A percentile compares a stretch with the other conserved stretches of the same genome.
Conservation (phyloP, 2,329 filamentous ascomycete species). For the Immersiporthe knoxdaviesiana region DNA sequence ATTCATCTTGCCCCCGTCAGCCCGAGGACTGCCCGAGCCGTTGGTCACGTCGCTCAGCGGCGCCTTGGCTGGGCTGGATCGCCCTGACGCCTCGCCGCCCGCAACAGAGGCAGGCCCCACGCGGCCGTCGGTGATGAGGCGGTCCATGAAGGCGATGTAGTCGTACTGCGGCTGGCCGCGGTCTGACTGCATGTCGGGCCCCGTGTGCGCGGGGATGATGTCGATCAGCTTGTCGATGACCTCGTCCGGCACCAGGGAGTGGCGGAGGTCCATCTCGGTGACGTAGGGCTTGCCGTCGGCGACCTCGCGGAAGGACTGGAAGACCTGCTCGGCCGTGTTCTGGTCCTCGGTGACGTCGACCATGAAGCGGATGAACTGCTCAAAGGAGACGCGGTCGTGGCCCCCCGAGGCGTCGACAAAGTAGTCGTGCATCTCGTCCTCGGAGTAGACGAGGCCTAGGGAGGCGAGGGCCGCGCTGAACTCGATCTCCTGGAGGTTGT, state of each 20-base stretch:
- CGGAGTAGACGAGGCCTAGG: conserved; percentile 91
- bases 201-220: conserved; percentile 82
- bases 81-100: conserved; percentile 26
- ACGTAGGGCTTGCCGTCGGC: conserved; percentile 99
- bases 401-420: conserved; percentile 86
- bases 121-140: conserved; percentile 61
- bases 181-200: conserved; percentile 85
- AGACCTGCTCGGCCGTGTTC: conserved; percentile 97
- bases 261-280: conserved; percentile 93
- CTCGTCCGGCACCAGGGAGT: conserved; percentile 94
- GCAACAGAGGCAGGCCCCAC: conserved; percentile 21
- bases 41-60: conserved; percentile 32
- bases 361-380: conserved; percentile 99
- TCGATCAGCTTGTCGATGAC: conserved; percentile 90
- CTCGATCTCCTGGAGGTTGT: conserved; percentile 88
- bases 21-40: conserved; percentile 40
- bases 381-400: conserved; percentile 83
- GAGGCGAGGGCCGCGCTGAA: conserved; percentile 96
- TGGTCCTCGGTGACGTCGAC: conserved; percentile 98
- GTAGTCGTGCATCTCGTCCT: conserved; percentile 96
- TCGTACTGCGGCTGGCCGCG: conserved; percentile 86
- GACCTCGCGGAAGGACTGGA: conserved; percentile 95
- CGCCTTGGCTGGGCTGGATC: conserved; percentile 29
- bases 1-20: conserved; percentile 40
- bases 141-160: conserved; percentile 97